phyloP scores from a whole-genome alignment of 305 asterid genomes.

The Ajuga reptans region DNA sequence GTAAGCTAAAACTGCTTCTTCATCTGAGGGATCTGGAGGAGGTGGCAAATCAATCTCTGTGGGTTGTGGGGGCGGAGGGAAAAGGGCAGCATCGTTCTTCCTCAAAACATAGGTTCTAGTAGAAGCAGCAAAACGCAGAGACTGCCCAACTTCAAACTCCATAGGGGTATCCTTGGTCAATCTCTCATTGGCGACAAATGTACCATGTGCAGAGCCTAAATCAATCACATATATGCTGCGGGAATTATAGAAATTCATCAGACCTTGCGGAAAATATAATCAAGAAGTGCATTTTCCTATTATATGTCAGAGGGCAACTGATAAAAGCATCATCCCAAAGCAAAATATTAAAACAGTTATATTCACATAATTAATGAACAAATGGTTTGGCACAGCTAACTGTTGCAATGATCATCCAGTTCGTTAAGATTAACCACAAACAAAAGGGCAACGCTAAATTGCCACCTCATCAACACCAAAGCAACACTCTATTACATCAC shows the following conservation, averaged over 20 bases:
- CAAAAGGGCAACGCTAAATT: constrained; percentile 13
- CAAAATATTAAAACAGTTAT: constrained; percentile 2
- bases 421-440: not conserved
- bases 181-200: constrained; percentile 94
- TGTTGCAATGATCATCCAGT: not conserved
- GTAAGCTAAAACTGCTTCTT: constrained; percentile 87
- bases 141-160: constrained; percentile 90
- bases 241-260: constrained; percentile 21
- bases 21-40: constrained; percentile 79
- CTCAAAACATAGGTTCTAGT: constrained; percentile 73
- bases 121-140: constrained; percentile 89
- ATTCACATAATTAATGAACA: not conserved
- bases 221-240: constrained; percentile 88
- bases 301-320: not conserved
- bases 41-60: constrained; percentile 68
- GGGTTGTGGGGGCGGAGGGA: constrained; percentile 56
- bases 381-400: constrained; percentile 1
- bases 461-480: constrained; percentile 13
- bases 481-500: not conserved
- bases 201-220: constrained; percentile 96
- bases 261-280: not conserved
- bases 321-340: not conserved
- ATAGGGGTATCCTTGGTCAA: constrained; percentile 75
- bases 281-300: not conserved
- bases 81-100: constrained; percentile 71